A percentile compares a stretch with the other conserved stretches of the same genome.
These are phyloP conservation scores for Ceratocystis alfenasii DNA, from an alignment of 2,329 filamentous ascomycete genomes.

Conservation along the genomic window DNA sequence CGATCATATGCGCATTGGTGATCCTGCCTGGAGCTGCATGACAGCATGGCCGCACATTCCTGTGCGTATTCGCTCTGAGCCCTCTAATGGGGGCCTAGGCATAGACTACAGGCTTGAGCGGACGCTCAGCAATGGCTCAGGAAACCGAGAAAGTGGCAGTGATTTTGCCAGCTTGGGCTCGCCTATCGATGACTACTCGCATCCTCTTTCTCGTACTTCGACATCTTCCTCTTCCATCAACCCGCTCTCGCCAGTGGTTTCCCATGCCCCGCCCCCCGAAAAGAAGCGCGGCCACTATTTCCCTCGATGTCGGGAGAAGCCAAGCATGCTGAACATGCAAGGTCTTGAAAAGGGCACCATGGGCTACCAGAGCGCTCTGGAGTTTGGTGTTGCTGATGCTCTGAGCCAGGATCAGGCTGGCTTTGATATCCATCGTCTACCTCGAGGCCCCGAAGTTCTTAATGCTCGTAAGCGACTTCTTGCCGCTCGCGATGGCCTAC, in stretches of 20 bases:
- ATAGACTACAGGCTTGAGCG: constrained; percentile 11
- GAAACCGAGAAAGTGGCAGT: constrained; percentile 28
- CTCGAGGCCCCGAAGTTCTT: constrained; percentile 42
- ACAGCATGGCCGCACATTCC: constrained; percentile 54
- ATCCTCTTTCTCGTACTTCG: constrained; percentile 19
- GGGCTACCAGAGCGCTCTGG: constrained; percentile 56
- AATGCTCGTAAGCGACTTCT: constrained; percentile 48
- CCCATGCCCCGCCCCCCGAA: constrained; percentile 28
- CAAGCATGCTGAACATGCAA: constrained; percentile 61
- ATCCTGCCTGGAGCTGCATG: constrained; percentile 50
- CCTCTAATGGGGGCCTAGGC: neutral
- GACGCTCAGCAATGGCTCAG: constrained; percentile 12
- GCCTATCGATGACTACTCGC: constrained; percentile 14
- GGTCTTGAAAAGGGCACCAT: constrained; percentile 59
- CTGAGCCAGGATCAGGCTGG: constrained; percentile 51
- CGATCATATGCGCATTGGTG: constrained; percentile 52
- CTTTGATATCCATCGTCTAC: constrained; percentile 42
- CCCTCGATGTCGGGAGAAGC: constrained; percentile 47
- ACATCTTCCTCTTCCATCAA: constrained; percentile 31
- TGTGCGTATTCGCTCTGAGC: constrained; percentile 11
- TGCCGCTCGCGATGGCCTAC: constrained; percentile 41
- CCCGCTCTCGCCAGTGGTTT: constrained; percentile 25
- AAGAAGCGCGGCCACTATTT: constrained; percentile 46
- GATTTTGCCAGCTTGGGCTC: constrained; percentile 16
- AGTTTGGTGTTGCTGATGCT: constrained; percentile 52